A percentile compares a stretch with the other conserved stretches of the same genome.
Conservation (phyloP, 768 basidiomycete genomes). For the Russula griseocarnosa region DNA sequence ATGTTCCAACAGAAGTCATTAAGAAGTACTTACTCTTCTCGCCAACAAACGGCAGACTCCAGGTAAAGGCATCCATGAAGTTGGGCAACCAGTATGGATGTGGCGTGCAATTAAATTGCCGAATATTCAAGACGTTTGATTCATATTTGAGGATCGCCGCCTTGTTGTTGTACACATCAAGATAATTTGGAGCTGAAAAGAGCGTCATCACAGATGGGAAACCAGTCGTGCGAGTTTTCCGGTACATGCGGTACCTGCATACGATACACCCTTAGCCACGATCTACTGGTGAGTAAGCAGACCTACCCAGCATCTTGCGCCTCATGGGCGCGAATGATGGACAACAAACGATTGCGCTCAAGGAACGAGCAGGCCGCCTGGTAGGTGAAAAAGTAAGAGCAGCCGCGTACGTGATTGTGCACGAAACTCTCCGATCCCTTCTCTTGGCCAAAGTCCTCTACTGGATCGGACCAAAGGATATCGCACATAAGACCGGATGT, state of each 20-base stretch:
- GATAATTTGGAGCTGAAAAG: slow-evolving; percentile 96
- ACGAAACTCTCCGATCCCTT: slow-evolving; percentile 87
- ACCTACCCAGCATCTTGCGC: slow-evolving; percentile 93
- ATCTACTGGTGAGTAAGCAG: not conserved
- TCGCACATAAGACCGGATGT: slow-evolving; percentile 98
- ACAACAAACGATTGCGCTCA: slow-evolving; percentile 92
- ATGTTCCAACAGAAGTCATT: not conserved
- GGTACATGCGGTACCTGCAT: slow-evolving; percentile 91
- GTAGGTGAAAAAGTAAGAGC: slow-evolving; percentile 94
- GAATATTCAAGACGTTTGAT: slow-evolving; percentile 97
- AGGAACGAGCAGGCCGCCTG: slow-evolving; percentile 96
- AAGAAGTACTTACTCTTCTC: slow-evolving; percentile 72
- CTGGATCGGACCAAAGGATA: slow-evolving; percentile 96
- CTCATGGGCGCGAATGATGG: slow-evolving; percentile 97
- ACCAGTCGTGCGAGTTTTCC: slow-evolving; percentile 95
- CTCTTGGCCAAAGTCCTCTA: slow-evolving; percentile 96
- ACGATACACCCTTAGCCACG: not conserved
- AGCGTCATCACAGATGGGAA: slow-evolving; percentile 99
- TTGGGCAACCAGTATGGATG: slow-evolving; percentile 96
- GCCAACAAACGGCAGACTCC: slow-evolving; percentile 96
- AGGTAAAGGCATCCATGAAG: slow-evolving; percentile 97
- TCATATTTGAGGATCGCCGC: slow-evolving; percentile 99
- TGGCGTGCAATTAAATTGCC: slow-evolving; percentile 95
- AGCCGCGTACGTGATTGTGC: slow-evolving; percentile 95
- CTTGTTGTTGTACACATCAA: slow-evolving; percentile 99